Conservation (phyloP, 129 eudicot genomes). For the Pseudognaphalium luteoalbum region DNA sequence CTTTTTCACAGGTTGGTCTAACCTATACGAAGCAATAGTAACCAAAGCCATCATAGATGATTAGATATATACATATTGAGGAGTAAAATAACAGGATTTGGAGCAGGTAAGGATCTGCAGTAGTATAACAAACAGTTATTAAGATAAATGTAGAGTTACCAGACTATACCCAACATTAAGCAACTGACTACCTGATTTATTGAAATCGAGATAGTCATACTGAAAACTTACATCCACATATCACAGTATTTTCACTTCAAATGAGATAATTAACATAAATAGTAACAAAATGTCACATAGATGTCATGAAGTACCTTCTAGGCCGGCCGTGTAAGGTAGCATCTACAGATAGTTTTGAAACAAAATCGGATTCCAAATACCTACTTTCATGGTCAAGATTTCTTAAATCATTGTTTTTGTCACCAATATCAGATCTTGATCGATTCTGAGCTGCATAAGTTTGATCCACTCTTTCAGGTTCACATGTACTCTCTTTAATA, state of each 20-base stretch:
- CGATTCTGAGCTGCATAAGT: conserved; percentile 30
- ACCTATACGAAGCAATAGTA: conserved; percentile 48
- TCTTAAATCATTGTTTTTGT: conserved; percentile 18
- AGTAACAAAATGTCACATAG: not conserved
- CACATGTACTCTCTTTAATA: conserved; percentile 24
- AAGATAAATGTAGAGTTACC: not conserved
- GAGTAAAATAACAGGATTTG: not conserved
- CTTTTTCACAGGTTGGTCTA: conserved; percentile 51
- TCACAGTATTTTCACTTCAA: not conserved
- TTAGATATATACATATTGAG: not conserved
- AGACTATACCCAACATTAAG: not conserved
- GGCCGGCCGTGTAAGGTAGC: conserved; percentile 65
- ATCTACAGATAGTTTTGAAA: conserved; percentile 33
- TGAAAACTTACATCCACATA: conserved; percentile 1
- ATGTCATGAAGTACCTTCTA: conserved; percentile 47
- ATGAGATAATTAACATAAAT: too few relatives aligned
- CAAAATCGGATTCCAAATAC: conserved; percentile 17
- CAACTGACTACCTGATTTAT: not conserved
- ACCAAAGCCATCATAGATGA: not conserved
- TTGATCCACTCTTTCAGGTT: conserved; percentile 9
- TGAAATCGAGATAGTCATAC: not conserved
- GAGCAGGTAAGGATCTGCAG: too few relatives aligned
- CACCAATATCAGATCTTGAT: conserved; percentile 29
- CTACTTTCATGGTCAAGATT: conserved; percentile 37
- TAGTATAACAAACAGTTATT: too few relatives aligned